These are phyloP conservation scores for Vanilla planifolia DNA, from an alignment of 106 monocot genomes.

Conservation along the genomic window DNA sequence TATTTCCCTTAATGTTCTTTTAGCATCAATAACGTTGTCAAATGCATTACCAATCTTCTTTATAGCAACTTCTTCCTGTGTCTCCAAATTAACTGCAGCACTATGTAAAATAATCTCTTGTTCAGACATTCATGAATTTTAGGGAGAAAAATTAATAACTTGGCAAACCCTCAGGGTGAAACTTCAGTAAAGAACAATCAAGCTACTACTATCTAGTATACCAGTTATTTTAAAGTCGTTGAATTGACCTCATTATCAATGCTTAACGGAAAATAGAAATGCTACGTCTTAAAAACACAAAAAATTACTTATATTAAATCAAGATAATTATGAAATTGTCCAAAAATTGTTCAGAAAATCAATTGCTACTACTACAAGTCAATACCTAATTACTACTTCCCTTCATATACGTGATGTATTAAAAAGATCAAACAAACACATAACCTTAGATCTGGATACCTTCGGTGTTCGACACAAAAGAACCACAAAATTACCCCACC, in stretches of 20 bases:
- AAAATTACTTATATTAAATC: neutral
- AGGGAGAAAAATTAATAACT: neutral
- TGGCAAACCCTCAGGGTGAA: neutral
- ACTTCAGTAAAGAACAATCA: neutral
- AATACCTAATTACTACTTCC: neutral
- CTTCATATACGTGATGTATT: too few relatives aligned
- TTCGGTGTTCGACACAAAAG: too few relatives aligned
- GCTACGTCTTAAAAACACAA: neutral
- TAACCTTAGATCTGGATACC: too few relatives aligned
- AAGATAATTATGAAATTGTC: neutral
- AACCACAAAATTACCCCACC: too few relatives aligned
- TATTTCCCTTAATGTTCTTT: conserved; percentile 75
- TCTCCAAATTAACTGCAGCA: conserved; percentile 68
- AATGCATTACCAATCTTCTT: conserved; percentile 78
- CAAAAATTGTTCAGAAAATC: neutral
- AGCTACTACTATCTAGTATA: neutral
- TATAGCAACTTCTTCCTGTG: conserved; percentile 69
- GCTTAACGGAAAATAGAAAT: neutral
- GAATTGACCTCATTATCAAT: neutral
- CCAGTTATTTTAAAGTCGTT: neutral
- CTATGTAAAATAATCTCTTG: conserved; percentile 18
- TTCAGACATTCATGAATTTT: neutral
- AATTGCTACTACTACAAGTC: neutral
- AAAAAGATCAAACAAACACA: too few relatives aligned
- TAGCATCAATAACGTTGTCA: conserved; percentile 68